phyloP scores from a whole-genome alignment of 2,329 filamentous ascomycete genomes.

The Verticillium klebahnii region DNA sequence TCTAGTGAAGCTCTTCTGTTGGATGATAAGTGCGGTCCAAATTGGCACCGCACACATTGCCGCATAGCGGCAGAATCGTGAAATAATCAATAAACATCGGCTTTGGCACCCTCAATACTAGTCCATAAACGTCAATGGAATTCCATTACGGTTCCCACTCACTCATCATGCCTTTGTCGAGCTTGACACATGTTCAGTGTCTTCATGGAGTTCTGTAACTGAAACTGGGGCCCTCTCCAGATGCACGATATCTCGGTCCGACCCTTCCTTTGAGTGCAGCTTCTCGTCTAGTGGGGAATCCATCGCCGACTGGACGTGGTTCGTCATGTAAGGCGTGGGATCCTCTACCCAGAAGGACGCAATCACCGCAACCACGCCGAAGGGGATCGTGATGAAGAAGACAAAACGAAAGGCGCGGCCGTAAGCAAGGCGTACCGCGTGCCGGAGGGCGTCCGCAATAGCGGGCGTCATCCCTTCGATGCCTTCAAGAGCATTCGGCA shows the following conservation, averaged over 20 bases:
- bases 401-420: conserved; percentile 11
- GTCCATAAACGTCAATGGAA: too few relatives aligned
- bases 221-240: background rate
- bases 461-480: conserved; percentile 11
- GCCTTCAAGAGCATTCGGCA: conserved; percentile 14
- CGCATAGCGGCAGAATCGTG: background rate
- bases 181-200: too few relatives aligned
- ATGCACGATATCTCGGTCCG: background rate
- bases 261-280: background rate
- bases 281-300: background rate
- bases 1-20: too few relatives aligned
- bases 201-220: too few relatives aligned
- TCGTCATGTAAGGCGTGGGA: conserved; percentile 13
- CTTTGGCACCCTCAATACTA: too few relatives aligned
- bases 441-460: conserved; percentile 2
- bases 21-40: too few relatives aligned
- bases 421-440: conserved; percentile 5
- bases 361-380: conserved; percentile 6
- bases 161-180: too few relatives aligned
- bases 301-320: conserved; percentile 12
- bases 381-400: conserved; percentile 10
- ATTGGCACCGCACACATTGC: background rate
- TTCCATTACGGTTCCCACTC: too few relatives aligned
- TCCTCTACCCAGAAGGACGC: conserved; percentile 7
- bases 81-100: background rate